phyloP scores from a whole-genome alignment of 164 flowering plant species.

The Pachysandra terminalis region DNA sequence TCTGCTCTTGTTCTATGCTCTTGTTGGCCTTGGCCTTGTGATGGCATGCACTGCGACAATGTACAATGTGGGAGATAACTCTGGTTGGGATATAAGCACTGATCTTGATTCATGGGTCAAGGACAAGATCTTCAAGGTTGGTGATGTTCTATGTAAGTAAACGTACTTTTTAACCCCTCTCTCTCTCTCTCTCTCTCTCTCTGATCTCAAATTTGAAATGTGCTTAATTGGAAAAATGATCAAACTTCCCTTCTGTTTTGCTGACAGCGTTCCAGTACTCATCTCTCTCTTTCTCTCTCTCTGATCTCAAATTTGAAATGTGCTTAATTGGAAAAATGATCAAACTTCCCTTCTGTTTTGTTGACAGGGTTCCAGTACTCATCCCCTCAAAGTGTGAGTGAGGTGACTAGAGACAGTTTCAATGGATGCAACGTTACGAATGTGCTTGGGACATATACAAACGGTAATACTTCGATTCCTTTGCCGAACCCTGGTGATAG shows the following conservation, averaged over 20 bases:
- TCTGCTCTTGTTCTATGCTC: neutral
- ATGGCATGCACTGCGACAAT: conserved; percentile 18
- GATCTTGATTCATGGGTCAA: conserved; percentile 26
- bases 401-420: conserved; percentile 33
- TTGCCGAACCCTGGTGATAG: conserved; percentile 36
- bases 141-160: conserved; percentile 30
- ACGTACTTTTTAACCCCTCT: neutral
- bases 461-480: conserved; percentile 47
- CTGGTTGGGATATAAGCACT: conserved; percentile 41
- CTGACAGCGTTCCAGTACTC: conserved; percentile 66
- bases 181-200: neutral
- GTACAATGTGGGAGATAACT: conserved; percentile 26
- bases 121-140: conserved; percentile 23
- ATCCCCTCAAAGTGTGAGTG: conserved; percentile 40
- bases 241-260: conserved; percentile 9
- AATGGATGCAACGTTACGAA: conserved; percentile 42
- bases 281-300: too few relatives aligned
- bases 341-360: conserved; percentile 9
- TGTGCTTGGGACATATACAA: conserved; percentile 17
- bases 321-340: neutral
- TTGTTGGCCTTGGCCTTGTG: conserved; percentile 10
- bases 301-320: too few relatives aligned
- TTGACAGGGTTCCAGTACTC: conserved; percentile 67
- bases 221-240: neutral
- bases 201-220: too few relatives aligned